These are phyloP conservation scores for Pythium biforme DNA, from an alignment of 352 stramenopile genomes.

Conservation along the genomic window DNA sequence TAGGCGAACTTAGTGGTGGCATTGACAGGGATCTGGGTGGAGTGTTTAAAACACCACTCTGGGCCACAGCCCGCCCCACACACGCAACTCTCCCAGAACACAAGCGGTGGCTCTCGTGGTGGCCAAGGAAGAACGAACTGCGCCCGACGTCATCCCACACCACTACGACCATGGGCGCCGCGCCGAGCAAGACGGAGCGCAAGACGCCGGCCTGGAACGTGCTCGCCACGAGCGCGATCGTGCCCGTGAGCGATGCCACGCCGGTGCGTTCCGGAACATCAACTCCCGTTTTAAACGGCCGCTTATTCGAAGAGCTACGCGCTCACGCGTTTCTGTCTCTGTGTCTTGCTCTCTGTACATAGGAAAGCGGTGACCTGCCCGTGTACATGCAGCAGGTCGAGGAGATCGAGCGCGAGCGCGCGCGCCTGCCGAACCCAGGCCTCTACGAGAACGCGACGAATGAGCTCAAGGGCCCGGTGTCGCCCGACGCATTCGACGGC, in stretches of 20 bases:
- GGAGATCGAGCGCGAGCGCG: constrained; percentile 74
- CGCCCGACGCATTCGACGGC: constrained; percentile 79
- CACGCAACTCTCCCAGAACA: neutral
- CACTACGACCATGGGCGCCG: constrained; percentile 44
- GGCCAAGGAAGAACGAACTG: constrained; percentile 12
- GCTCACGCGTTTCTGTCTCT: constrained; percentile 8
- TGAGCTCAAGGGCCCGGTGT: constrained; percentile 80
- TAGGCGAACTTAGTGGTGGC: constrained; percentile 15
- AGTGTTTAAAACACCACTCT: constrained; percentile 32
- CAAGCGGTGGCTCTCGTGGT: constrained; percentile 26
- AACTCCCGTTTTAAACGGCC: too few relatives aligned
- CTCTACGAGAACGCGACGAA: constrained; percentile 85
- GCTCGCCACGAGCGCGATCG: constrained; percentile 61
- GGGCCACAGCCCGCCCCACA: neutral
- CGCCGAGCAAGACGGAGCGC: constrained; percentile 40
- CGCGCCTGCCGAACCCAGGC: constrained; percentile 71
- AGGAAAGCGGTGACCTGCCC: constrained; percentile 44
- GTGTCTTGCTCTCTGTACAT: too few relatives aligned
- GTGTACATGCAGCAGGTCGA: constrained; percentile 85
- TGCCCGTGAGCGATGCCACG: constrained; percentile 17
- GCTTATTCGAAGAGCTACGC: neutral
- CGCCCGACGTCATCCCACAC: constrained; percentile 13
- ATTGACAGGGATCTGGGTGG: constrained; percentile 21
- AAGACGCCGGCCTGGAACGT: constrained; percentile 39
- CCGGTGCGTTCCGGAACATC: constrained; percentile 38